Evolutionary conservation across 2,329 filamentous ascomycete species (phyloP).

Genomic region (Davidsoniella neocaledoniae): DNA sequence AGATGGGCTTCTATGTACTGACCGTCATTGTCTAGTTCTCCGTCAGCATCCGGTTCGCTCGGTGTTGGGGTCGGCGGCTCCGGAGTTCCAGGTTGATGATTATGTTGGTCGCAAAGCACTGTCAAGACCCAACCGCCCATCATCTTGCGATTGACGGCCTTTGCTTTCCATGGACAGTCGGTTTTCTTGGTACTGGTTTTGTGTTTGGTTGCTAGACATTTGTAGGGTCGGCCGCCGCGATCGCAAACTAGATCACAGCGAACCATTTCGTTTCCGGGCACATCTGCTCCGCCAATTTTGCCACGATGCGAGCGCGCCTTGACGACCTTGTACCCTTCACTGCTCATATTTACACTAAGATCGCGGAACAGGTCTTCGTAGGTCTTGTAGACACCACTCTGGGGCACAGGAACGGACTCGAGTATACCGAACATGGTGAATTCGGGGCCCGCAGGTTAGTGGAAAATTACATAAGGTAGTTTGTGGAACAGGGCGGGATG

Average conservation of each 20-base stretch:
- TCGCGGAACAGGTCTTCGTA: slow-evolving; percentile 27
- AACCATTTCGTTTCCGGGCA: slow-evolving; percentile 26
- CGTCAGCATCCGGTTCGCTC: slow-evolving; percentile 21
- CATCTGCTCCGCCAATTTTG: slow-evolving; percentile 24
- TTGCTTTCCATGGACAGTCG: slow-evolving; percentile 29
- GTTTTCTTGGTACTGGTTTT: slow-evolving; percentile 31
- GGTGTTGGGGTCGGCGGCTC: slow-evolving; percentile 23
- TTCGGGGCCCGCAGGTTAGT: slow-evolving; percentile 2
- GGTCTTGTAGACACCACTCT: slow-evolving; percentile 22
- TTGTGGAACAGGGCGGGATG: not conserved
- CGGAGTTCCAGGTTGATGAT: slow-evolving; percentile 28
- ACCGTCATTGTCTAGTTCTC: slow-evolving; percentile 16
- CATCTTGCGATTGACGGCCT: slow-evolving; percentile 27
- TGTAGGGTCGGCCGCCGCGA: slow-evolving; percentile 27
- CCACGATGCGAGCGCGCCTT: slow-evolving; percentile 27
- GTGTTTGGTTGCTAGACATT: slow-evolving; percentile 27
- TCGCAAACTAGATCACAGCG: slow-evolving; percentile 30
- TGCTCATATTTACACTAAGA: slow-evolving; percentile 25
- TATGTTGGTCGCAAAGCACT: slow-evolving; percentile 27
- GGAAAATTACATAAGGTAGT: slow-evolving; percentile 4
- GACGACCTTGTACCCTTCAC: slow-evolving; percentile 30
- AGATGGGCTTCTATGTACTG: not conserved
- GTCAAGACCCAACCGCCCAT: slow-evolving; percentile 29
- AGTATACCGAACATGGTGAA: slow-evolving; percentile 28
- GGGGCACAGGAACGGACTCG: slow-evolving; percentile 23